Conservation (phyloP, 495 filamentous ascomycete species). For the Entonaema liquescens region DNA sequence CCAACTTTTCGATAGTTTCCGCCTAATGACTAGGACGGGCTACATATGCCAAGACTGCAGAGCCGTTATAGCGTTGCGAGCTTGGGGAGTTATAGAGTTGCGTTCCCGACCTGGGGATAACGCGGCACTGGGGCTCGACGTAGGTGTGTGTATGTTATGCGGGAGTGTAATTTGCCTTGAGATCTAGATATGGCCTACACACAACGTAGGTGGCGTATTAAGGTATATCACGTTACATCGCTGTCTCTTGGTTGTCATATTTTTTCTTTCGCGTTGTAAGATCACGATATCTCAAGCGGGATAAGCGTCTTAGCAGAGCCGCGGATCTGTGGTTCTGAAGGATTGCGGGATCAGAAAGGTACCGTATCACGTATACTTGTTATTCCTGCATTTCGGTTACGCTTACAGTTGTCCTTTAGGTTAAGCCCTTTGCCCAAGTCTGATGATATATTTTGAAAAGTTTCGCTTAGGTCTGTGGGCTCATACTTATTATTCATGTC, state of each 20-base stretch:
- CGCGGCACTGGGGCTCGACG: background rate
- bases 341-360: slow-evolving; percentile 36
- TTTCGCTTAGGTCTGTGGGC: background rate
- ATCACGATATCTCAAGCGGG: slow-evolving; percentile 14
- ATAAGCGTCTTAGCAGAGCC: slow-evolving; percentile 26
- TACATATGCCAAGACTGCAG: slow-evolving; percentile 22
- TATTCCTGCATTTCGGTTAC: slow-evolving; percentile 16
- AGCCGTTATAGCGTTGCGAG: slow-evolving; percentile 8
- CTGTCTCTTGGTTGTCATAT: slow-evolving; percentile 10
- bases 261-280: slow-evolving; percentile 7
- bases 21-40: slow-evolving; percentile 10
- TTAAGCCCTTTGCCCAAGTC: background rate
- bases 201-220: slow-evolving; percentile 15
- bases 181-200: slow-evolving; percentile 1
- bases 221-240: slow-evolving; percentile 28
- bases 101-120: background rate
- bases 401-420: background rate
- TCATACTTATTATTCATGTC: background rate
- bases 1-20: slow-evolving; percentile 1
- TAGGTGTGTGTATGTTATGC: background rate
- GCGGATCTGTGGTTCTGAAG: slow-evolving; percentile 19
- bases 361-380: background rate
- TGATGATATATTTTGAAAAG: background rate
- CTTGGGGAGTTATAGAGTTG: background rate
- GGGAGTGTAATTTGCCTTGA: background rate